Evolutionary conservation across 2,329 filamentous ascomycete genomes (phyloP), one percentile per base, ranked within the genome.

Genomic region (Calonectria multiphialidica): DNA sequence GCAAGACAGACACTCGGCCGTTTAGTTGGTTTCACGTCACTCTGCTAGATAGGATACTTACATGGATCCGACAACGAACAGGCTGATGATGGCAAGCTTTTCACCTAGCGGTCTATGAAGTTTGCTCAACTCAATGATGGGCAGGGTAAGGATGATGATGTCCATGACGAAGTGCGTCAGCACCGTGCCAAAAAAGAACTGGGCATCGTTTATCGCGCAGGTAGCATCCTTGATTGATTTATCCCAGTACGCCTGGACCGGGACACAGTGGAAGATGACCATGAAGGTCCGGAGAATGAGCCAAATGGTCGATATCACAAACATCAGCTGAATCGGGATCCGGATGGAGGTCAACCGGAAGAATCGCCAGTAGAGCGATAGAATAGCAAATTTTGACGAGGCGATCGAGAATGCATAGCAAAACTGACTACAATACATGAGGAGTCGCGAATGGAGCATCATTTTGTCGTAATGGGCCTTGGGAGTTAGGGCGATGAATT

Each of bases 241-340:
- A 5, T 80, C 74, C 83, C 82, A 84, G 55, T 81, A 83, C 0
- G 77, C 78, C 16, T 79, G 77, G 0, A 84, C 74, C 0, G 83
- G 83, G 1, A 81, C 50, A 53, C 82, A 84, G 44, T 82, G 80
- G 57, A 84, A 83, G 2, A 82, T 78, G 1, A 79, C 79, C 45
- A 83, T 75, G 63, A 83, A 81, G 0, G 79, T 82, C 13, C 80
- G 68, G 9, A 81, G 68, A 2, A 73, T 75, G 2, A 81, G 72
- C 81, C 81, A 83, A 16, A 78, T 69, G 30, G 65, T 37, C 0
- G 77, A 76, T 0, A 70, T 74, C 9, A 37, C 64, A 13, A 79
- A 70, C 5, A 83, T 59, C 5, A 75, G 44, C 0, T 76, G 61
- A 16, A 82, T 81, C 6, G 80, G 74, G 9, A 78, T 73, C 16